Base-by-base conservation (phyloP, 192 early-diverging fungal species). In the Umbelopsis sp. region DNA sequence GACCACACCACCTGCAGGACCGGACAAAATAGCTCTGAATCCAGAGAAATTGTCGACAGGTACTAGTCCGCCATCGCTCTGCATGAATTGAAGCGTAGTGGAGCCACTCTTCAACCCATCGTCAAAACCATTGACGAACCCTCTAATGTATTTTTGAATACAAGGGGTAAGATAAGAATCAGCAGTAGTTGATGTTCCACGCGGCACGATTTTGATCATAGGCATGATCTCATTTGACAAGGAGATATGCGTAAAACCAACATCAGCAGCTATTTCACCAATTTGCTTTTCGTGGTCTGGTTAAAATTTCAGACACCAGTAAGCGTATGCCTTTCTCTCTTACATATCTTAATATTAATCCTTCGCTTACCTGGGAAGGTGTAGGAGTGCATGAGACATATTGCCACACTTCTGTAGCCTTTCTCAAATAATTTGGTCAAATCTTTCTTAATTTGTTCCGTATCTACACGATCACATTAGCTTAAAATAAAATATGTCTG, bases 151-250 rank as follows among this genome's bases (percentile, higher is more conserved):
- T 15, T 84, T 84, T 53, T 88, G 86, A 66, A 99, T 95, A 49
- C 90, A 90, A 1, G 97, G 97, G 1, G 97, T 97, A 61, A 99
- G 82, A 73, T 99, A 99, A 0, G 95, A 94, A 71, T 99, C 96
- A 1, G 92, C 92, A 1, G 90, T 91, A 2, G 96, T 89, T 20
- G 94, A 95, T 20, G 91, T 93, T 20, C 94, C 94, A 23, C 97
- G 91, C 9, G 96, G 92, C 7, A 99, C 95, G 50, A 95, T 91
- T 77, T 98, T 97, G 78, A 98, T 90, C 92, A 93, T 96, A 18
- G 96, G 95, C 84, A 93, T 92, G 41, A 93, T 86, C 16, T 77
- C 72, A 9, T 91, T 91, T 10, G 94, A 95, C 16, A 92, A 76
- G 20, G 95, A 93, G 33, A 99, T 84, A 66, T 99, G 89, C 0